Conservation (phyloP, 352 stramenopile genomes). For the Thalassiosira allenii region DNA sequence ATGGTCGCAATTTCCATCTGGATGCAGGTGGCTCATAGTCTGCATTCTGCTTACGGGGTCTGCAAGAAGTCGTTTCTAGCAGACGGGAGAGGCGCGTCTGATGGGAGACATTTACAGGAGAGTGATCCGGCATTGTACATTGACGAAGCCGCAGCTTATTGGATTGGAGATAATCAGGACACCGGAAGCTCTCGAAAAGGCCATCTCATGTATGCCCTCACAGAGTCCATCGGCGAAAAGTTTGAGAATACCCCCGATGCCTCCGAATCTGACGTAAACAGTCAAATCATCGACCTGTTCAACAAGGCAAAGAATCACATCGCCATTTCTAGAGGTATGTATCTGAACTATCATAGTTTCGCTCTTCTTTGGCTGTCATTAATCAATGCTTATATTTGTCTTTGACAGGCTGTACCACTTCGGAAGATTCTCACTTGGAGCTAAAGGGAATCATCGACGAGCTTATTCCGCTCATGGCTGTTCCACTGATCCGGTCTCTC, state of each 20-base stretch:
- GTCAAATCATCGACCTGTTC: constrained; percentile 76
- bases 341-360: too few relatives aligned
- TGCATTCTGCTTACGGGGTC: constrained; percentile 67
- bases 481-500: constrained; percentile 78
- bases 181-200: constrained; percentile 72
- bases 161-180: constrained; percentile 83
- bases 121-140: constrained; percentile 75
- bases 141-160: constrained; percentile 84
- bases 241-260: constrained; percentile 63
- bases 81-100: constrained; percentile 32
- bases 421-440: constrained; percentile 66
- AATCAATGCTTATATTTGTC: too few relatives aligned
- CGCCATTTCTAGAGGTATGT: constrained; percentile 71
- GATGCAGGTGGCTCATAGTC: constrained; percentile 82
- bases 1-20: constrained; percentile 80
- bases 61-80: constrained; percentile 70
- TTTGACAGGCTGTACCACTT: constrained; percentile 78
- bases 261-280: constrained; percentile 77
- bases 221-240: constrained; percentile 72
- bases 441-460: constrained; percentile 72
- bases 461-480: constrained; percentile 79
- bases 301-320: constrained; percentile 82
- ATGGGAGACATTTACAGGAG: constrained; percentile 35
- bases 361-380: too few relatives aligned
- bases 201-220: constrained; percentile 83